Evolutionary conservation across 441 rosid species (phyloP).

Genomic region (Kokia cookei): DNA sequence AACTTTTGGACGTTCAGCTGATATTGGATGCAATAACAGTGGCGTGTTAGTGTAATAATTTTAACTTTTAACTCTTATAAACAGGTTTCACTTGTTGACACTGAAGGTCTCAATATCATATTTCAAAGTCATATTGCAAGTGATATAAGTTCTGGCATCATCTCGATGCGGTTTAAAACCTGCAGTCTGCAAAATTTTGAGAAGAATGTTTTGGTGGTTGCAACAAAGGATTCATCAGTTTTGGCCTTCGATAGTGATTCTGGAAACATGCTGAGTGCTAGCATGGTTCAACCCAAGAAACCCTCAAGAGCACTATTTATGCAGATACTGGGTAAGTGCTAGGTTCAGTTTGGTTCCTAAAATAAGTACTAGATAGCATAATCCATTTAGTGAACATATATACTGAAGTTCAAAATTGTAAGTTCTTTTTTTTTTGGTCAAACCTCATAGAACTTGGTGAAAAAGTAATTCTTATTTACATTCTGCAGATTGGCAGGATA

Average conservation of each 20-base stretch:
- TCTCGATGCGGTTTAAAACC: conserved; percentile 63
- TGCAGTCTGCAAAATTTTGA: conserved; percentile 72
- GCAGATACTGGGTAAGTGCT: conserved; percentile 65
- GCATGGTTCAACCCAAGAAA: conserved; percentile 69
- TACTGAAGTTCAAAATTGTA: background rate
- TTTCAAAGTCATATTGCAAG: conserved; percentile 62
- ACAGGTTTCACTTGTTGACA: conserved; percentile 70
- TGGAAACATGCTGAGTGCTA: conserved; percentile 59
- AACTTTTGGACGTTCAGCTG: background rate
- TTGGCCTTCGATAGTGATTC: conserved; percentile 65
- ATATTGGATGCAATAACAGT: background rate
- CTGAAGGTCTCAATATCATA: conserved; percentile 46
- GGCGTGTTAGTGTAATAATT: background rate
- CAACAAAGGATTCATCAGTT: conserved; percentile 80
- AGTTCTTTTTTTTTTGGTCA: background rate
- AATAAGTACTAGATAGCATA: background rate
- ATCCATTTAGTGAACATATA: background rate
- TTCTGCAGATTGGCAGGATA: conserved; percentile 49
- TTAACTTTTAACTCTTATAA: background rate
- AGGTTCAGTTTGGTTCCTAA: conserved; percentile 2
- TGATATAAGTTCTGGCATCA: conserved; percentile 62
- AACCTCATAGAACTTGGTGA: background rate
- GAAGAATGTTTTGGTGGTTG: conserved; percentile 68
- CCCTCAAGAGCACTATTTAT: conserved; percentile 73
- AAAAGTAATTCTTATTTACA: background rate